These are phyloP conservation scores for Phytophthora tubulina DNA, from an alignment of 352 stramenopile species.

Conservation along the genomic window DNA sequence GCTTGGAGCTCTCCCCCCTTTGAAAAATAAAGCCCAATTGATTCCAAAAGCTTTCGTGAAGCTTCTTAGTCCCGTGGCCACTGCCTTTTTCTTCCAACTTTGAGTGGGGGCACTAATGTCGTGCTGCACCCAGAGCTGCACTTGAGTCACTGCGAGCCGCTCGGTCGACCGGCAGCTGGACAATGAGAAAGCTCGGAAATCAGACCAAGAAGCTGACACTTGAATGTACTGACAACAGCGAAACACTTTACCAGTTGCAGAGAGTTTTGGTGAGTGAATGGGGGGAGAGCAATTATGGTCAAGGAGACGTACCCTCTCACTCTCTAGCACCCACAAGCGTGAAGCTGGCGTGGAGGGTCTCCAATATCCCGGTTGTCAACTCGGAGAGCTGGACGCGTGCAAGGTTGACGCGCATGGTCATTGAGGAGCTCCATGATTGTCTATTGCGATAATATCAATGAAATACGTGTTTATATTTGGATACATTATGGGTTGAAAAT, in stretches of 20 bases:
- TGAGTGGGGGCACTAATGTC: conserved; percentile 26
- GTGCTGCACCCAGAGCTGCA: conserved; percentile 31
- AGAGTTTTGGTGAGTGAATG: background rate
- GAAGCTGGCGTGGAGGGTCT: conserved; percentile 28
- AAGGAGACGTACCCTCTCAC: too few species aligned
- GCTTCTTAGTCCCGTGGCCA: conserved; percentile 31
- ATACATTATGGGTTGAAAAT: background rate
- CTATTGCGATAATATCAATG: conserved; percentile 13
- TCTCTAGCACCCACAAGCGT: background rate
- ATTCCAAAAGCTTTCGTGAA: conserved; percentile 13
- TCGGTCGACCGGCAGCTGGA: conserved; percentile 22
- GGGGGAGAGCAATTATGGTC: too few species aligned
- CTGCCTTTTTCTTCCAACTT: conserved; percentile 46
- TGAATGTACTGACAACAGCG: background rate
- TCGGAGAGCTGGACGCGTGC: conserved; percentile 16
- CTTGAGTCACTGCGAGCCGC: conserved; percentile 17
- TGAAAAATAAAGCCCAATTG: conserved; percentile 28
- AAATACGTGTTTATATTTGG: background rate
- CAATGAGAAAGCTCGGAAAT: conserved; percentile 27
- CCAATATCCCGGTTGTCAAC: conserved; percentile 30
- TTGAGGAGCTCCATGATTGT: background rate
- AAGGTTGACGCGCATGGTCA: conserved; percentile 13
- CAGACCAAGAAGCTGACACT: conserved; percentile 7
- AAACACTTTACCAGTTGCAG: background rate
- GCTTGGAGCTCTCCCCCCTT: background rate